Evolutionary conservation across 2,329 filamentous ascomycete genomes (phyloP).

Genomic region (Cercospora berteroae): DNA sequence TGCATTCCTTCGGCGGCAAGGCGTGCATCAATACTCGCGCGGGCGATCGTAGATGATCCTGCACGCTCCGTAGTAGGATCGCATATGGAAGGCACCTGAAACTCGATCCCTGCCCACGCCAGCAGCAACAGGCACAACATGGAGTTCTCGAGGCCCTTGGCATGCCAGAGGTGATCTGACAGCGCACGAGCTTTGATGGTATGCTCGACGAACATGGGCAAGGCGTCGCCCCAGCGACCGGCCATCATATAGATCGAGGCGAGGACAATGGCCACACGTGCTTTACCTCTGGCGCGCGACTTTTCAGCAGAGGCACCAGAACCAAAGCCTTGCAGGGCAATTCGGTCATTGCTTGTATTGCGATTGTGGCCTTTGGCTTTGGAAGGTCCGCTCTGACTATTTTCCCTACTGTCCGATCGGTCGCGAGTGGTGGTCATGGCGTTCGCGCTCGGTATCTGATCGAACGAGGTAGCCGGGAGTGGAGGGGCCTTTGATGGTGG

Average conservation of each 20-base stretch:
- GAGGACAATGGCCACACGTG: conserved; percentile 73
- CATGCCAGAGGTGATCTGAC: conserved; percentile 96
- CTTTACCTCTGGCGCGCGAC: conserved; percentile 76
- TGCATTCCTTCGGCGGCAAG: conserved; percentile 27
- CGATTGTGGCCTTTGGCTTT: conserved; percentile 26
- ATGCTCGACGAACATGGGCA: conserved; percentile 79
- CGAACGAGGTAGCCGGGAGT: conserved; percentile 54
- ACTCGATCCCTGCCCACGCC: conserved; percentile 80
- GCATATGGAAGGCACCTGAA: conserved; percentile 58
- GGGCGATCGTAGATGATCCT: conserved; percentile 25
- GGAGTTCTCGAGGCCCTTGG: conserved; percentile 87
- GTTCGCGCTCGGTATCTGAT: conserved; percentile 50
- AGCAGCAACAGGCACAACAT: conserved; percentile 78
- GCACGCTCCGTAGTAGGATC: conserved; percentile 32
- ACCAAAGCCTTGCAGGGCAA: conserved; percentile 64
- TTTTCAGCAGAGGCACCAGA: conserved; percentile 53
- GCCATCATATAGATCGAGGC: conserved; percentile 85
- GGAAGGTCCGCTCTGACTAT: conserved; percentile 20
- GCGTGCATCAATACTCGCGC: conserved; percentile 28
- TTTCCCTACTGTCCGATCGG: conserved; percentile 39
- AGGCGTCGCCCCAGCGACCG: conserved; percentile 83
- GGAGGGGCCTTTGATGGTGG: conserved; percentile 29
- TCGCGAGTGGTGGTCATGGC: conserved; percentile 39
- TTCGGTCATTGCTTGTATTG: conserved; percentile 53
- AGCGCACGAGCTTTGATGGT: conserved; percentile 72